A percentile compares a stretch with the other conserved stretches of the same genome.
Evolutionary conservation across 805 yeast genomes (phyloP).

Genomic region (Clavispora santaluciae): DNA sequence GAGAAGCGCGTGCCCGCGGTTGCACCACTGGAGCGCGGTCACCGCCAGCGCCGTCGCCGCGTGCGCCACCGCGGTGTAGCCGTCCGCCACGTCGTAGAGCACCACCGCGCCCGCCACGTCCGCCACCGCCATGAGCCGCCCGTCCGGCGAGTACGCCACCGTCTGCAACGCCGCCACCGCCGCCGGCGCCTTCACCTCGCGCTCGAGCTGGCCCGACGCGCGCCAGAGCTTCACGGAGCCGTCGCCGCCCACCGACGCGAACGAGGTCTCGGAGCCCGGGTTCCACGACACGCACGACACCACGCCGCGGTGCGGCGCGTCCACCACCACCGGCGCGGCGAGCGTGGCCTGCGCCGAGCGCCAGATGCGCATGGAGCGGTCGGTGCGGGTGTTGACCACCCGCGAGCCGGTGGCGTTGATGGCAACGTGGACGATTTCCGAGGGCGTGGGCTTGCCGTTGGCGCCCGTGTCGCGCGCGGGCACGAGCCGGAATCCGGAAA

Average conservation of each 20-base stretch:
- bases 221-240: constrained; percentile 33
- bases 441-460: constrained; percentile 8
- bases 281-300: constrained; percentile 46
- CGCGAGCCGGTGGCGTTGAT: constrained; percentile 41
- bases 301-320: constrained; percentile 34
- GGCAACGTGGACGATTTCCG: constrained; percentile 34
- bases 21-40: constrained; percentile 43
- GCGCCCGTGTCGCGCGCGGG: constrained; percentile 10
- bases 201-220: constrained; percentile 8
- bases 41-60: constrained; percentile 23
- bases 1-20: constrained; percentile 33
- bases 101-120: constrained; percentile 35
- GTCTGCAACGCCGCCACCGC: constrained; percentile 12
- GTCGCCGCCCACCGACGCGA: constrained; percentile 50
- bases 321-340: constrained; percentile 36
- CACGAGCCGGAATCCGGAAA: constrained; percentile 4
- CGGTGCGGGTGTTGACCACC: constrained; percentile 40
- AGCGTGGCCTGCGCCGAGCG: constrained; percentile 22
- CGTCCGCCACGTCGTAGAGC: constrained; percentile 28
- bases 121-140: constrained; percentile 41
- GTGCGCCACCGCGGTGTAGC: constrained; percentile 25
- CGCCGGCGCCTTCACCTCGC: constrained; percentile 18
- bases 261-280: constrained; percentile 39
- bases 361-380: constrained; percentile 40
- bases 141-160: constrained; percentile 42